Conservation (phyloP, 1,139 yeast genomes). For the Taphrina flavorubra region DNA sequence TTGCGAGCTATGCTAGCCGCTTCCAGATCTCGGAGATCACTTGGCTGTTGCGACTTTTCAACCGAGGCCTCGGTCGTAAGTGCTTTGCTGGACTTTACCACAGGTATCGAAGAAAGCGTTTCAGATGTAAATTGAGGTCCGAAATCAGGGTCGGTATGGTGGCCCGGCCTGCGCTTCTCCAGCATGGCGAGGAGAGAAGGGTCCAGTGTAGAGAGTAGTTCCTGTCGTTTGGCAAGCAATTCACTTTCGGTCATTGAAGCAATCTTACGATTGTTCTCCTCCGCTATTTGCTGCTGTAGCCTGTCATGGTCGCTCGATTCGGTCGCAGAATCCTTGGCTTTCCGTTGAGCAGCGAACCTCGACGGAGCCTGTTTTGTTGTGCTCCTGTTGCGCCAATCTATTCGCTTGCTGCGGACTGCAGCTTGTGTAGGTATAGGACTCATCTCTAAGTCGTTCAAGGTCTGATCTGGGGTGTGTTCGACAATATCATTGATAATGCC, state of each 20-base stretch:
- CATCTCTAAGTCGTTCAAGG: background rate
- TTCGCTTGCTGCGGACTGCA: background rate
- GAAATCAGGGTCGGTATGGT: conserved; percentile 4
- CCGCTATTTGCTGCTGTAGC: conserved; percentile 17
- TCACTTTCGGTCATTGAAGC: conserved; percentile 17
- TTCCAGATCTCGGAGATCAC: background rate
- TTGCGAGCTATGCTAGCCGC: background rate
- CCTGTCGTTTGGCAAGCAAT: conserved; percentile 5
- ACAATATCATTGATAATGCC: conserved; percentile 27
- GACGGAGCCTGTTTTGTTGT: background rate
- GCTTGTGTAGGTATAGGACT: background rate
- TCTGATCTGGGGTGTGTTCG: background rate
- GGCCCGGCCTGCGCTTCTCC: conserved; percentile 1
- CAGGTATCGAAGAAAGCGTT: background rate
- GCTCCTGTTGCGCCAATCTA: conserved; percentile 13
- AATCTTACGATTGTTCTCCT: conserved; percentile 16
- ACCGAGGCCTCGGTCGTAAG: no score
- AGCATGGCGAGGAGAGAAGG: conserved; percentile 23
- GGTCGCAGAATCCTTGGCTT: background rate
- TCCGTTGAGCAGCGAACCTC: conserved; percentile 1
- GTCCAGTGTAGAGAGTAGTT: conserved; percentile 10
- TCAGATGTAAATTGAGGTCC: conserved; percentile 19
- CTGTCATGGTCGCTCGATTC: background rate
- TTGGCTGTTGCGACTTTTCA: background rate
- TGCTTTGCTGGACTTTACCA: background rate